Evolutionary conservation across 208 protist genomes (phyloP), one percentile per base, ranked within the genome.

Genomic region (Porcisia deanei): DNA sequence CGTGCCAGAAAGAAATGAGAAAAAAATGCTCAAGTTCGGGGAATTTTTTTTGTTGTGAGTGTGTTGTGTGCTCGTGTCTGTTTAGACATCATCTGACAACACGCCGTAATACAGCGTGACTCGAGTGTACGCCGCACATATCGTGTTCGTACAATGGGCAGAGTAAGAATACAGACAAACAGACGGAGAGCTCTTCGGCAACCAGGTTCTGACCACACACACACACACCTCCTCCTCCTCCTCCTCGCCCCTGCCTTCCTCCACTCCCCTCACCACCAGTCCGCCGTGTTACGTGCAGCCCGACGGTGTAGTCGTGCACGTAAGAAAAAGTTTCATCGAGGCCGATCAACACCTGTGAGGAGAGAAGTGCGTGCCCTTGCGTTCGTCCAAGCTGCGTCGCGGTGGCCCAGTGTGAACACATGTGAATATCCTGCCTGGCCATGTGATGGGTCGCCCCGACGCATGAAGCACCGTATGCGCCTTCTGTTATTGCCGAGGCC

Each of bases 311-410:
- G 57, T 75, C 83, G 25, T 93, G 83, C 5, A 94, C 78, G 73
- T 93, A 94, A 25, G 85, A 92, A 79, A 92, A 92, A 16, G 92
- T 94, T 30, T 82, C 74, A 43, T 84, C 90, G 0, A 96, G 76
- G 1, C 92, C 92, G 14, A 91, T 79, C 34, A 87, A 75, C n/a
- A 90, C 49, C 1, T 81, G 82, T 20, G 88, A 67, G 6, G 72
- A 69, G 49, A 75, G 72, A 34, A 96, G 75, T 4, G 81, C 80
- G 67, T 86, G 82, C 3, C 77, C 82, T 30, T 76, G 68, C 14
- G 72, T 84, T 12, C 72, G 73, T n/a, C 83, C 75, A 53, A 80
- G 37, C 71, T 94, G 92, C 18, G 80, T 79, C 16, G 64, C 74
- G 53, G 80, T 75, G 10, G 78, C 80, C 76, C 73, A 89, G 41